Evolutionary conservation across 1,284 basidiomycete genomes (phyloP), one percentile per base, ranked within the genome.

Genomic region (Apiotrichum siamense): DNA sequence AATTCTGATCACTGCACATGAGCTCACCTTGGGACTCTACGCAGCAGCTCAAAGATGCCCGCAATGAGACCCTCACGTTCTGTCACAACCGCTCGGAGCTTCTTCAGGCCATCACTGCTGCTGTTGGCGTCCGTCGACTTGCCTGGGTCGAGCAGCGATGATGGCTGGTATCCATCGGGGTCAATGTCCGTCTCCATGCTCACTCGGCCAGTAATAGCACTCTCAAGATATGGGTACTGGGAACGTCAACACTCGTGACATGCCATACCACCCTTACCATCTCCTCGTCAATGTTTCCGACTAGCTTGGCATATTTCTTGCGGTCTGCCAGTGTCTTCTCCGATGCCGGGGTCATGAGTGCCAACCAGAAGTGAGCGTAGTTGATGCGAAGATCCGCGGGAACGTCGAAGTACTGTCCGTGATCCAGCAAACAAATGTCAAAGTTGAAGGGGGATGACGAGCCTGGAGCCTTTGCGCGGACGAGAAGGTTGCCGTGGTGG

Each of bases 341-440:
- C 0, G 87, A 83, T 3, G 84, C 81, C 20, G 81, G 79, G 1
- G 83, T 80, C 52, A 96, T 87, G 7, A 97, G 77, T 6, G 89
- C 83, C 20, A 97, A 74, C 92, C 91, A 96, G 49, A 96, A 75
- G 20, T 67, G 63, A 2, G 79, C 78, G 59, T 80, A 80, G 58
- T 79, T 78, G 44, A 76, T 71, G 29, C 92, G 82, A 3, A 96
- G 76, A 24, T 83, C 78, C 24, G 81, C 76, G 47, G 88, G 84
- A 3, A 97, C 77, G 67, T 94, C 91, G 62, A 97, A 96, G 72
- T 96, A 97, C 18, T 72, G 72, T 12, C 78, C 92, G 59, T 96
- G 92, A 65, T 97, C 92, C 49, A 97, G 76, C 1, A 96, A 78
- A 20, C 89, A 90, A 44, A 96, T 86, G 67, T 97, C 93, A 65